phyloP scores from a whole-genome alignment of 176 grass and related monocot genomes.

The Triticum timopheevii region DNA sequence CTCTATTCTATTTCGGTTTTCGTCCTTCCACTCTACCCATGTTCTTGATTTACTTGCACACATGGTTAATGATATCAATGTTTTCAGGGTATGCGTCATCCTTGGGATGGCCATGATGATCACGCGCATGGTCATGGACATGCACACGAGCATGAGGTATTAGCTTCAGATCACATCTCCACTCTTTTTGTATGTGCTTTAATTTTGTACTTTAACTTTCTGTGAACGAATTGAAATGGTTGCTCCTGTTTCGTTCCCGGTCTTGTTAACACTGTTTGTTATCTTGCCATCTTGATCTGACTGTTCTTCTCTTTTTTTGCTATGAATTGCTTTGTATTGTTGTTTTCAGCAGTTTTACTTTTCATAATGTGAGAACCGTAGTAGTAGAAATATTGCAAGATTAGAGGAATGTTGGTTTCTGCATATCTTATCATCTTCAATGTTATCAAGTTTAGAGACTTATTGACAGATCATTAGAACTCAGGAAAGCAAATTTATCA shows the following conservation, averaged over 20 bases:
- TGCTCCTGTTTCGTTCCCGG: neutral
- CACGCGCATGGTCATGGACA: slow-evolving; percentile 71
- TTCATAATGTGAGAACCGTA: neutral
- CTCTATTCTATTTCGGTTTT: neutral
- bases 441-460: neutral
- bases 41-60: neutral
- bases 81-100: slow-evolving; percentile 84
- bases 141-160: slow-evolving; percentile 69
- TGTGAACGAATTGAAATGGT: neutral
- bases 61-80: neutral
- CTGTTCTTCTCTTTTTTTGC: neutral
- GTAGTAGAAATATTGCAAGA: neutral
- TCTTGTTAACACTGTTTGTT: neutral
- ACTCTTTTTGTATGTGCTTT: neutral
- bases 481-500: neutral
- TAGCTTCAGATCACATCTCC: neutral
- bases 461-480: neutral
- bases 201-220: neutral
- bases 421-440: neutral
- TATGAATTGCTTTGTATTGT: neutral
- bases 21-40: neutral
- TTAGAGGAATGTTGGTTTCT: neutral
- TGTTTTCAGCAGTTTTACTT: neutral
- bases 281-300: neutral
- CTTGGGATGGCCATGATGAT: slow-evolving; percentile 91